Evolutionary conservation across 2,329 filamentous ascomycete species (phyloP).

Genomic region (Ascochyta lentis): DNA sequence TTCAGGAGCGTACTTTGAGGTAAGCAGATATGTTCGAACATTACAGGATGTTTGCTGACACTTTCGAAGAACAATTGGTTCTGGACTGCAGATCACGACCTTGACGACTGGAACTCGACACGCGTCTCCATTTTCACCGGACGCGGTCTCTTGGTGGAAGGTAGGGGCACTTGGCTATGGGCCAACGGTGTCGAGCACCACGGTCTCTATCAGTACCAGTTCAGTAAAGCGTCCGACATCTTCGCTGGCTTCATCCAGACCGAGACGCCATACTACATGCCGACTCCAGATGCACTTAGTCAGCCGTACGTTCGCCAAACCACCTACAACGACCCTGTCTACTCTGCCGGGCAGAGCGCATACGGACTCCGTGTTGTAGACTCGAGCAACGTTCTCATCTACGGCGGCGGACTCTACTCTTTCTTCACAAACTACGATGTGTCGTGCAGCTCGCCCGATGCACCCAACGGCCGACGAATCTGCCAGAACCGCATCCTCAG

Average conservation of each 20-base stretch:
- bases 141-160: constrained; percentile 79
- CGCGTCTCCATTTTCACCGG: constrained; percentile 87
- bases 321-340: constrained; percentile 72
- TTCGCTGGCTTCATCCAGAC: constrained; percentile 87
- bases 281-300: constrained; percentile 74
- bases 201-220: constrained; percentile 79
- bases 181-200: constrained; percentile 71
- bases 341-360: constrained; percentile 55
- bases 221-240: constrained; percentile 76
- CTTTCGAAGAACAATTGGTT: constrained; percentile 16
- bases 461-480: constrained; percentile 40
- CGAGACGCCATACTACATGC: constrained; percentile 86
- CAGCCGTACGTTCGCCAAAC: constrained; percentile 63
- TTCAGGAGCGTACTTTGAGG: constrained; percentile 78
- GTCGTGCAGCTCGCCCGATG: constrained; percentile 35
- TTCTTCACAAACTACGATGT: constrained; percentile 71
- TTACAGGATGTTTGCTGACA: constrained; percentile 2
- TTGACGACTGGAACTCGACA: constrained; percentile 75
- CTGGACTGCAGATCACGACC: constrained; percentile 83
- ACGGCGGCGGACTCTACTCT: constrained; percentile 72
- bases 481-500: constrained; percentile 62
- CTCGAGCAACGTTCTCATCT: constrained; percentile 63
- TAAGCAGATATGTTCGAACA: not conserved
- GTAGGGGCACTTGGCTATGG: constrained; percentile 59
- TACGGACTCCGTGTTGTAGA: constrained; percentile 70